Evolutionary conservation across 305 asterid genomes (phyloP), one percentile per base, ranked within the genome.

Genomic region (Euphrasia arctica): DNA sequence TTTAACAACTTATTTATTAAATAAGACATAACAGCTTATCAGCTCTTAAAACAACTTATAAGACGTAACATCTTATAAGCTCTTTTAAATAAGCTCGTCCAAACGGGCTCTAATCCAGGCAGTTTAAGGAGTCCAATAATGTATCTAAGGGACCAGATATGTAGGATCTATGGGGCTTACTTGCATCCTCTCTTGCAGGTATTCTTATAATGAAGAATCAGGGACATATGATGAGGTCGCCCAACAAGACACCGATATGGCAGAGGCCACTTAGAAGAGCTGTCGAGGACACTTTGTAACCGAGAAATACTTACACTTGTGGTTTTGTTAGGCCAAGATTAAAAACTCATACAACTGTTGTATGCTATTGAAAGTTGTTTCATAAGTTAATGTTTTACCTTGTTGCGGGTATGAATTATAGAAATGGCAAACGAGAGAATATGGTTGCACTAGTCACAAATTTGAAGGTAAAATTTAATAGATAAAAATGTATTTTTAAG

Each of bases 221-320:
- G 88, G 89, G 68, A 65, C 75, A 5, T 91, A 91, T 32, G 91
- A 82, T n/a, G 98, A 89, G 78, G 79, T 89, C 9, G 45, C 45
- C 70, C 89, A 69, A 43, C 88, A 75, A 55, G 80, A 74, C 58
- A 58, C 80, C 32, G 71, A 66, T 54, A 69, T 68, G 52, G 32
- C 79, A 0, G 58, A 27, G 8, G 18, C 31, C 57, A 78, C 78
- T 74, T 85, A 67, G 72, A 43, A 48, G 18, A n/a, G 55, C 27
- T 25, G 12, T 4, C 25, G 54, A 28, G 39, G 58, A 58, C 60
- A 47, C 36, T 57, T 14, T 52, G 60, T 48, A 5, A 54, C 54
- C 56, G 4, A 14, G n/a, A 64, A 54, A 31, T 10, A 3, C 45
- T 45, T 54, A 54, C 60, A 8, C 27, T 25, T 25, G 27, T 5